Evolutionary conservation across 2,329 filamentous ascomycete species (phyloP).

Genomic region (Diplodia sapinea): DNA sequence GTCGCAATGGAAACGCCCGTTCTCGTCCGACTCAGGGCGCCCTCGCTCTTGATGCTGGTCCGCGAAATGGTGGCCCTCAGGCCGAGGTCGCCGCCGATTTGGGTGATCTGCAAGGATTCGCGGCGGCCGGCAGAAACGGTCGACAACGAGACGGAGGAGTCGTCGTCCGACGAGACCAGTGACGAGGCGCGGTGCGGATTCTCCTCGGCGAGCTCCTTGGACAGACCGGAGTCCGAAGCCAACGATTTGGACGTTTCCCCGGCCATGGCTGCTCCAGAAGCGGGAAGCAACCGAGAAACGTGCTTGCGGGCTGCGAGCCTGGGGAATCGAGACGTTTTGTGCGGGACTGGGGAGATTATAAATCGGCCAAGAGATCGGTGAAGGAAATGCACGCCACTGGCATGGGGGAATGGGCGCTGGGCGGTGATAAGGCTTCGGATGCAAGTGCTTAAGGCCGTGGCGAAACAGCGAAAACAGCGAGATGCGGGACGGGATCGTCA

Average conservation of each 20-base stretch:
- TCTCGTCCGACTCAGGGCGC: slow-evolving; percentile 4
- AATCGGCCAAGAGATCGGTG: slow-evolving; percentile 23
- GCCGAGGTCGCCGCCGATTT: slow-evolving; percentile 5
- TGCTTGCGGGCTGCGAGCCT: neutral
- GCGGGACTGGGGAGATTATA: slow-evolving; percentile 17
- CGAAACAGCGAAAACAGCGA: slow-evolving; percentile 25
- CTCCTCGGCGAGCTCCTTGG: slow-evolving; percentile 18
- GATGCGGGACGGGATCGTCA: slow-evolving; percentile 14
- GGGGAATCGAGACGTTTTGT: neutral
- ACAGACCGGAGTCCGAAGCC: slow-evolving; percentile 21
- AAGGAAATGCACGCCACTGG: neutral
- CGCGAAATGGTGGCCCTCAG: slow-evolving; percentile 15
- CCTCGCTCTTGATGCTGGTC: slow-evolving; percentile 16
- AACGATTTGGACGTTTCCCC: slow-evolving; percentile 5
- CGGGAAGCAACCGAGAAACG: neutral
- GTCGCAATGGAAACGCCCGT: slow-evolving; percentile 38
- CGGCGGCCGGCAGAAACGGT: slow-evolving; percentile 4
- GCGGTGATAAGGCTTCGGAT: slow-evolving; percentile 24
- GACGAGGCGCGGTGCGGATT: neutral
- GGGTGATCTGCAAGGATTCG: slow-evolving; percentile 16
- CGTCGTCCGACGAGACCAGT: slow-evolving; percentile 1
- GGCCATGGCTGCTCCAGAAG: neutral
- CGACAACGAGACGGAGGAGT: slow-evolving; percentile 8
- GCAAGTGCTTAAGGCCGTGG: slow-evolving; percentile 19
- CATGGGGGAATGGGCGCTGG: neutral